Base-by-base conservation (phyloP, 2,329 filamentous ascomycete genomes). In the Mollisiaceae sp. region DNA sequence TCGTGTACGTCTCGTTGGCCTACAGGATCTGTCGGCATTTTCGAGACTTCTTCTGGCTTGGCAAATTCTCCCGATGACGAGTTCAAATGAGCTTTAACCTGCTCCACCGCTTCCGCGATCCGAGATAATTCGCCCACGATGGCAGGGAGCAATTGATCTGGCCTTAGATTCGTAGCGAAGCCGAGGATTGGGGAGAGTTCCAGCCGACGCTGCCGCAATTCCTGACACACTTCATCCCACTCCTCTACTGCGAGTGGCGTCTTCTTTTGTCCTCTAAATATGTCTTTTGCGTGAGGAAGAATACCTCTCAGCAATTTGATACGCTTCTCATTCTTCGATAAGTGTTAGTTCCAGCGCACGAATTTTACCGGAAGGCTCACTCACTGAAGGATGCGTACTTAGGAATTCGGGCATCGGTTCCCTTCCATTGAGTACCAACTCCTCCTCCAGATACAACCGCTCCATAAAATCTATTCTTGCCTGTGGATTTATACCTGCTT, bases 401-500 rank as follows among this genome's bases (percentile, higher is more conserved):
- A 60, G 39, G 35, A 62, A 59, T 27, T 66, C 56, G 12, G 55
- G 56, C 24, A 62, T 45, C 8, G 64, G 45, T 50, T 63, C 56
- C 8, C 35, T 35, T 9, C 56, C 57, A 38, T n/a, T 27, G 20
- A 64, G 62, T 38, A 27, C n/a, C 38, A 57, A 22, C n/a, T 56
- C 52, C 32, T 66, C 55, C 22, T 61, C 52, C 2, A 50, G 4
- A 14, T 27, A 24, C 14, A 32, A 52, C 8, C 55, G 52, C 32
- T 62, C 59, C 35, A 43, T 20, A 22, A 39, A 32, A 36, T 62
- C 32, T 20, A 63, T 22, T 27, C 64, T 56, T 35, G 36, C 57
- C n/a, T 66, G 27, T 8, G 64, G 60, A n/a, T 66, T 60, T 39
- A 60, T 62, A 4, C 60, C 64, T 20, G 64, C 64, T 24, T 63